Evolutionary conservation across 768 basidiomycete species (phyloP), one percentile per base, ranked within the genome.

Genomic region (Mycena rosella): DNA sequence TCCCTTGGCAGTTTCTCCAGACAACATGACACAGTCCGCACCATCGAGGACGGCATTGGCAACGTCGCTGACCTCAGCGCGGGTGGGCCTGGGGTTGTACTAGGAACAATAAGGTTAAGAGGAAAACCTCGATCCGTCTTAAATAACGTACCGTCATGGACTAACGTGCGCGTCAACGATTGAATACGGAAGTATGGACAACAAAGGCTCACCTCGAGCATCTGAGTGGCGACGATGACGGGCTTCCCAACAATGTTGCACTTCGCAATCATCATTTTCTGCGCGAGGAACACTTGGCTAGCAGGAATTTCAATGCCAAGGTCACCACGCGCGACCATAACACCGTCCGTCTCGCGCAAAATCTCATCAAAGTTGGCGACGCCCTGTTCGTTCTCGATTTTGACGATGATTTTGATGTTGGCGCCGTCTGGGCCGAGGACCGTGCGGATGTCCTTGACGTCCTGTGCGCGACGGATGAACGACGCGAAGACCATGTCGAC

Each of bases 261-360:
- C 85, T 99, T 99, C 66, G 97, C 90, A 74, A 99, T 99, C 96
- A 99, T 99, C 97, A 99, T 99, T 86, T 99, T 99, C 80, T 99
- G 98, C 10, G 98, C 98, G 75, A 99, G 85, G 88, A 99, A 99
- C 49, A 99, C 98, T 77, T 99, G 98, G 75, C 92, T 94, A 48
- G 98, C 96, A n/a, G 98, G 98, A 74, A 99, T 99, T 83, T 99
- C 98, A 75, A 99, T 99, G 79, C 98, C 98, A 56, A 99, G 87
- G 79, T 99, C 98, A 80, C 98, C 98, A 82, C 98, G 95, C 71
- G 98, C 98, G 72, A 99, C 98, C 98, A 99, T 99, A 73, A 99
- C 98, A 84, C 98, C 98, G 78, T 99, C 98, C 32, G 93, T 88
- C 79, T 93, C 98, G 74, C 87, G 90, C 75, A 99, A 80, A 75